Conservation (phyloP, 2,329 filamentous ascomycete genomes). For the Trichoderma polysporum region DNA sequence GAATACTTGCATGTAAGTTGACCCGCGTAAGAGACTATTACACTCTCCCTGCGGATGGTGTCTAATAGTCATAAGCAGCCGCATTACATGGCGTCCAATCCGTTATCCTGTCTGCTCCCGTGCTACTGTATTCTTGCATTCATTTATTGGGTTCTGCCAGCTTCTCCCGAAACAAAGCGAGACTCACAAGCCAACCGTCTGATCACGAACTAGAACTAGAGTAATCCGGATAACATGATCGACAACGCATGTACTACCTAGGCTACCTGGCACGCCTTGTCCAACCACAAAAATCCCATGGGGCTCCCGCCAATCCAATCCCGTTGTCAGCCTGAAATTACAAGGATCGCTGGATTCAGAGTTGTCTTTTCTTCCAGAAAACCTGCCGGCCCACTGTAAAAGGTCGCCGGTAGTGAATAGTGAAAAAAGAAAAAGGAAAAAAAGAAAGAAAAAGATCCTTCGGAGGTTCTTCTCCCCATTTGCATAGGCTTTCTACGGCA, state of each 20-base stretch:
- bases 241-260: conserved; percentile 4
- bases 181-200: neutral
- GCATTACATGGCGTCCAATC: neutral
- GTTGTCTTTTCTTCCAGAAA: neutral
- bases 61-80: neutral
- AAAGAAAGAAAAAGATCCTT: neutral
- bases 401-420: neutral
- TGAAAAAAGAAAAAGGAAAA: neutral
- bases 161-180: neutral
- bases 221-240: neutral
- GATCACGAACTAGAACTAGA: neutral
- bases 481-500: neutral
- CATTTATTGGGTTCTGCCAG: neutral
- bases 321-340: neutral
- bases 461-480: neutral
- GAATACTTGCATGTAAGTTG: conserved; percentile 13
- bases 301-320: neutral
- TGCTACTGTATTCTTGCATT: neutral
- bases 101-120: neutral
- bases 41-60: conserved; percentile 8
- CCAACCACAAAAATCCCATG: neutral
- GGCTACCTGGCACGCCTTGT: neutral
- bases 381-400: neutral
- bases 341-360: neutral
- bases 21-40: neutral